Base-by-base conservation (phyloP, 805 yeast genomes). In the Clavispora phyllophila region DNA sequence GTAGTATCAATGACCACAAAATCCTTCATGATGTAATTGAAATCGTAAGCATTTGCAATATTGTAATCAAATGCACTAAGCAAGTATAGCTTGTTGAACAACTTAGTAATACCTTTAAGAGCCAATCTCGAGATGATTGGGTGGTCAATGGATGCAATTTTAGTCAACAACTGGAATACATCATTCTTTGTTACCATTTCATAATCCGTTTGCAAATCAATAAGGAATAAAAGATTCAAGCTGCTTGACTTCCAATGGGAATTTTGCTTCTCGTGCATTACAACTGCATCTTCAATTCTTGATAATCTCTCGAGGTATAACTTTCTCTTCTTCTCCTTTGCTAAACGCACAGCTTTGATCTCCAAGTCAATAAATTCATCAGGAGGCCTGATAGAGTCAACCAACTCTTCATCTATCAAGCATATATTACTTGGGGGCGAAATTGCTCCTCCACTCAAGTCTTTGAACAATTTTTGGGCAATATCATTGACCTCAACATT, bases 111-210 rank as follows among this genome's bases (percentile, higher is more conserved):
- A 15, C 88, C 83, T 40, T 76, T 78, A 45, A 82, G 62, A 15
- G 85, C 81, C 28, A 78, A 58, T 42, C 80, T 72, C 1, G 86
- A 69, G 36, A 87, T 63, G 2, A 73, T 62, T 0, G 96, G 96
- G 58, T 87, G 95, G 18, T 78, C 78, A n/a, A 76, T 72, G 12
- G 70, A 62, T 0, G 84, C 73, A 26, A 70, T 68, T 2, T 66
- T 62, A 8, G 75, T 68, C 25, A 85, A 62, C 2, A 74, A 52
- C 26, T 59, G 59, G 9, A 81, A 50, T 1, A 74, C 66, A 3
- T 60, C 54, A 39, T 69, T 66, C n/a, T 48, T 54, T 0, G 74
- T 60, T 3, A 68, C 61, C 8, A 75, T 61, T 48, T 82, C 87
- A 27, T 72, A 58, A 47, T 73, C 78, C 1, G 72, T 63, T 53